Percentiles rank a stretch among this genome's conserved stretches.
Conservation (phyloP, 495 filamentous ascomycete species). For the Podospora bellae-mahoneyi region DNA sequence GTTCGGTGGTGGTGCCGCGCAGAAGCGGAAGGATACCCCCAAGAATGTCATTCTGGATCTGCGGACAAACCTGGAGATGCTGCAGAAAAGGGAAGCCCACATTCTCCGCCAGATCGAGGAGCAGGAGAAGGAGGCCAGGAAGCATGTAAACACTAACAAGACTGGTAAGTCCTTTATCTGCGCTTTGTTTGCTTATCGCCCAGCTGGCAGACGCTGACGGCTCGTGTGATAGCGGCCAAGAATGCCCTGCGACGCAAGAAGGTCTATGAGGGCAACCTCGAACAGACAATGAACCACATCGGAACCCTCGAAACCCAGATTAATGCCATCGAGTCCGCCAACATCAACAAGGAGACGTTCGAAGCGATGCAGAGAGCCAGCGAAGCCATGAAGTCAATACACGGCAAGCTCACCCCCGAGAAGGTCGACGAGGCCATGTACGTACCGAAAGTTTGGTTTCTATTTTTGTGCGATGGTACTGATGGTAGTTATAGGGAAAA, state of each 20-base stretch:
- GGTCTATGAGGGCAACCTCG: constrained; percentile 81
- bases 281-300: constrained; percentile 86
- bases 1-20: constrained; percentile 75
- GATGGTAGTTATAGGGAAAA: constrained; percentile 64
- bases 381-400: constrained; percentile 86
- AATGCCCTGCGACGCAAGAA: constrained; percentile 94
- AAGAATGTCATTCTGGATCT: constrained; percentile 95
- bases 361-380: constrained; percentile 88
- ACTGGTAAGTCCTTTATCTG: constrained; percentile 58
- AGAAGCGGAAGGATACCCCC: constrained; percentile 85
- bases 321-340: constrained; percentile 93
- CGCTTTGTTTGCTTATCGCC: neutral
- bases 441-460: constrained; percentile 32
- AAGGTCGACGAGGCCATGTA: constrained; percentile 96
- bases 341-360: constrained; percentile 96
- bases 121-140: constrained; percentile 87
- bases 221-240: constrained; percentile 66
- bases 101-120: constrained; percentile 87
- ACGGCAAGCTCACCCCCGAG: constrained; percentile 82
- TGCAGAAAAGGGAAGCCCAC: constrained; percentile 93
- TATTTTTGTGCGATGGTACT: constrained; percentile 14
- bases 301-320: constrained; percentile 92
- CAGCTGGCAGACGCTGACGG: constrained; percentile 16
- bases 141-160: constrained; percentile 87
- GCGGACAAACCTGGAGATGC: constrained; percentile 88